Conservation (phyloP, 352 stramenopile genomes). For the Globisporangium ultimum region DNA sequence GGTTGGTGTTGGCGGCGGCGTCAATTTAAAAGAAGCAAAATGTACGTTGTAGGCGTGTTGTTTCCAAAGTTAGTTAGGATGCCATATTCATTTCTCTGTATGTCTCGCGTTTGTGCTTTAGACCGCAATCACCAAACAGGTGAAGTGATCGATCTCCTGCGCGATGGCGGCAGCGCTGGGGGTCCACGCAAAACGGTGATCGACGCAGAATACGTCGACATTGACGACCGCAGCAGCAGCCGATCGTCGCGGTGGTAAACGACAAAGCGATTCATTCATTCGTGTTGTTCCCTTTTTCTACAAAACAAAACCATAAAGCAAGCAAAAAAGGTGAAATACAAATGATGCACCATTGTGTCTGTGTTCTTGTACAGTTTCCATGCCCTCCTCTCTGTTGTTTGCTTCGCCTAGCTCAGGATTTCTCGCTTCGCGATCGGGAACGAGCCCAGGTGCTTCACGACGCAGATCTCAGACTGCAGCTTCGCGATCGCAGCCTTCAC, state of each 20-base stretch:
- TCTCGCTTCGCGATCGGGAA: constrained; percentile 63
- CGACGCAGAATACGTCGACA: constrained; percentile 71
- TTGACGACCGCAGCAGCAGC: no score
- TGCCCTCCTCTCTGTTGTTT: no score
- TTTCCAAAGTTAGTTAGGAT: not conserved
- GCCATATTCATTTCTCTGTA: not conserved
- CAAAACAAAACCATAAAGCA: not conserved
- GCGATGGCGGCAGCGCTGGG: constrained; percentile 27
- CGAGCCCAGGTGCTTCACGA: constrained; percentile 76
- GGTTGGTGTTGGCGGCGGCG: constrained; percentile 27
- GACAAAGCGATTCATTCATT: no score
- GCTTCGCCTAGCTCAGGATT: constrained; percentile 30
- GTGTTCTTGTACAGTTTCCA: no score
- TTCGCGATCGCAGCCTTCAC: constrained; percentile 52
- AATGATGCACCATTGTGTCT: no score
- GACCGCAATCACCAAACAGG: constrained; percentile 53
- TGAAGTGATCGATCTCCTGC: constrained; percentile 65
- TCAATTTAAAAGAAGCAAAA: constrained; percentile 58
- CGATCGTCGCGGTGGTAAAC: no score
- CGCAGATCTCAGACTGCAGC: constrained; percentile 48
- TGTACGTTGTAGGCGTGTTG: constrained; percentile 30
- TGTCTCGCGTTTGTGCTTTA: constrained; percentile 10
- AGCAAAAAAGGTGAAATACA: no score
- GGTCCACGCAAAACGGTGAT: constrained; percentile 49
- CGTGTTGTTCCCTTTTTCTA: not conserved